These are phyloP conservation scores for Wickerhamomyces alni DNA, from an alignment of 805 yeast genomes.

Conservation along the genomic window DNA sequence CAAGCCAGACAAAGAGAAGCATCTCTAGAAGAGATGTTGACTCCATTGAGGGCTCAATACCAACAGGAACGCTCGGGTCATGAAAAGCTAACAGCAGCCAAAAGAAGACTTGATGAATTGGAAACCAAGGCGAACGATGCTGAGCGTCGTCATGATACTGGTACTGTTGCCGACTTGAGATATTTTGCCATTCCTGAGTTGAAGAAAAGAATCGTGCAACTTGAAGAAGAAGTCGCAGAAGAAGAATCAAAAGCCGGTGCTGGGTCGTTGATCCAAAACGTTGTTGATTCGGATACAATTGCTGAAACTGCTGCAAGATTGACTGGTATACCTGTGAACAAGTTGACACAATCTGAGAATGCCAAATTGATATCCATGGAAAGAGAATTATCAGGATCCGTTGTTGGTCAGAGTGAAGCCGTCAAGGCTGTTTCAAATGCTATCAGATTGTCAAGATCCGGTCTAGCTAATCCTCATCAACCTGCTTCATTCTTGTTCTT, in stretches of 20 bases:
- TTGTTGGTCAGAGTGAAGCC: constrained; percentile 95
- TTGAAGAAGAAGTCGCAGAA: constrained; percentile 74
- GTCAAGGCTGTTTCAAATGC: constrained; percentile 96
- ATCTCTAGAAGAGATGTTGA: constrained; percentile 75
- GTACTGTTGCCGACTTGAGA: constrained; percentile 90
- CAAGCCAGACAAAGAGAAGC: constrained; percentile 77
- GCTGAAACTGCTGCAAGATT: constrained; percentile 96
- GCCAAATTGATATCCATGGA: constrained; percentile 94
- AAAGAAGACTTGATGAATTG: constrained; percentile 86
- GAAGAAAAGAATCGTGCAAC: constrained; percentile 61
- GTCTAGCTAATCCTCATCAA: constrained; percentile 91
- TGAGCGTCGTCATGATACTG: constrained; percentile 93
- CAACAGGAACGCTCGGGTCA: constrained; percentile 85
- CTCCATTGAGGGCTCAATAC: constrained; percentile 81
- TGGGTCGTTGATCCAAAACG: constrained; percentile 73
- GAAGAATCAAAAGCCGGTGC: constrained; percentile 59
- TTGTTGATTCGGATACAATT: constrained; percentile 86
- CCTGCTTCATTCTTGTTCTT: constrained; percentile 94
- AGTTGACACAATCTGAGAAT: constrained; percentile 93
- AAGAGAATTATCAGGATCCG: constrained; percentile 68
- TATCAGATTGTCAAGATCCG: constrained; percentile 87
- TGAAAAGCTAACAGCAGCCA: constrained; percentile 82
- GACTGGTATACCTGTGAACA: constrained; percentile 95
- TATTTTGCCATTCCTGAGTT: constrained; percentile 97
- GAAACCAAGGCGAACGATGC: constrained; percentile 93